Conservation (phyloP, 805 yeast species). For the Millerozyma acaciae region DNA sequence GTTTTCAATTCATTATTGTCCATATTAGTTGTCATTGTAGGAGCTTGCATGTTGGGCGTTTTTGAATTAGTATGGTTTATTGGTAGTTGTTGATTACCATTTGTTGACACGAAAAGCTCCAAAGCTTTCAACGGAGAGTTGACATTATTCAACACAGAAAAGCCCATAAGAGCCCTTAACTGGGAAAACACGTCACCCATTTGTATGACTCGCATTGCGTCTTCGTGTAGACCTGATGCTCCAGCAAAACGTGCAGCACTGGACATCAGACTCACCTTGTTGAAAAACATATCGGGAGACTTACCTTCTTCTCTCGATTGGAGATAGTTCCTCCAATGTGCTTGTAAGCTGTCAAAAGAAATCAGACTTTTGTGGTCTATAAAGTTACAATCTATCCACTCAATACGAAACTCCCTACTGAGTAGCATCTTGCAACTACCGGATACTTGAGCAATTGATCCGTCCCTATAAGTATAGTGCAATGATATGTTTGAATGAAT, state of each 20-base stretch:
- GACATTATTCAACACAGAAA: constrained; percentile 45
- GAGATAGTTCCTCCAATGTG: constrained; percentile 18
- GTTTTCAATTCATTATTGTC: not conserved
- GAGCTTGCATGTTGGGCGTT: too few species aligned
- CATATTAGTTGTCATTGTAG: too few species aligned
- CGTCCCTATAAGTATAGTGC: constrained; percentile 55
- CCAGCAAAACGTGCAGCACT: constrained; percentile 47
- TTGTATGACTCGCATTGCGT: constrained; percentile 67
- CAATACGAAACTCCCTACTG: constrained; percentile 60
- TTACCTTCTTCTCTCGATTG: constrained; percentile 10
- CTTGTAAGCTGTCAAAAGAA: constrained; percentile 22
- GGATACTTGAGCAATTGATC: constrained; percentile 59
- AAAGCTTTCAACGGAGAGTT: constrained; percentile 55
- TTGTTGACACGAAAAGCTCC: constrained; percentile 33
- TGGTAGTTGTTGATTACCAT: constrained; percentile 18
- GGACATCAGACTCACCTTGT: constrained; percentile 21
- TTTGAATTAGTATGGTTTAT: not conserved
- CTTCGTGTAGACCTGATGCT: constrained; percentile 60
- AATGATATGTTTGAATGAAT: constrained; percentile 26
- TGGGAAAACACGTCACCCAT: constrained; percentile 76
- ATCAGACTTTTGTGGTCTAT: constrained; percentile 25
- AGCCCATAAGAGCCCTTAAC: constrained; percentile 60
- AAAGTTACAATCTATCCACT: constrained; percentile 62
- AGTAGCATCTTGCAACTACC: constrained; percentile 63
- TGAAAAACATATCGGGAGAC: constrained; percentile 17